Base-by-base conservation (phyloP, 441 rosid species). In the Jatropha multifida region DNA sequence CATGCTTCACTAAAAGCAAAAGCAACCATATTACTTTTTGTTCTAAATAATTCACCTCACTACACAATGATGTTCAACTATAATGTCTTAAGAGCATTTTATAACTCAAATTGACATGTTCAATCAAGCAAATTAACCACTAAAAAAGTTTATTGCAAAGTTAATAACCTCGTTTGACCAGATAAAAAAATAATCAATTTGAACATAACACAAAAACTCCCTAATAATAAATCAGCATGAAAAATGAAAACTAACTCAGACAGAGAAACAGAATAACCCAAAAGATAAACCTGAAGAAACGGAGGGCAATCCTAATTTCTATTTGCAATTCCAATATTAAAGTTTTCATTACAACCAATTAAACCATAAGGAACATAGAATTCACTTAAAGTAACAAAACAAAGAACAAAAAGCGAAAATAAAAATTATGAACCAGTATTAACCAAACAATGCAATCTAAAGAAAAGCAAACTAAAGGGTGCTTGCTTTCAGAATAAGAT, bases 341-440 rank as follows among this genome's bases (percentile, higher is more conserved):
- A 49, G 60, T 23, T 44, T 46, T 48, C 40, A 67, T 44, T 67
- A 17, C 3, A 55, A 68, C 14, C 58, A 69, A 69, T 32, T 13
- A 27, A 46, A 78, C 23, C 14, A 76, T 20, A 14, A 68, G 27
- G 18, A 23, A 65, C 18, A 20, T 48, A 58, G 56, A 71, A 46
- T 12, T 26, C 72, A 52, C 13, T 12, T 14, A 9, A 41, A 55
- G 60, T 55, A n/a, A 55, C 60, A 55, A 54, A 18, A 17, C 23
- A 8, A 18, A 18, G 20, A 32, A 55, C 23, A 18, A 0, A 54
- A 9, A 18, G 27, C 7, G 11, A 26, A 23, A 59, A 59, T 59
- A 26, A 59, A 20, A 56, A 7, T 59, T 20, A 17, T 59, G 37
- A 8, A 8, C 62, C 62, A 3, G 7, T 23, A 2, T 9, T 59